A percentile compares a stretch with the other conserved stretches of the same genome.
phyloP scores from a whole-genome alignment of 2,329 filamentous ascomycete genomes.

The Colletotrichum costaricense region DNA sequence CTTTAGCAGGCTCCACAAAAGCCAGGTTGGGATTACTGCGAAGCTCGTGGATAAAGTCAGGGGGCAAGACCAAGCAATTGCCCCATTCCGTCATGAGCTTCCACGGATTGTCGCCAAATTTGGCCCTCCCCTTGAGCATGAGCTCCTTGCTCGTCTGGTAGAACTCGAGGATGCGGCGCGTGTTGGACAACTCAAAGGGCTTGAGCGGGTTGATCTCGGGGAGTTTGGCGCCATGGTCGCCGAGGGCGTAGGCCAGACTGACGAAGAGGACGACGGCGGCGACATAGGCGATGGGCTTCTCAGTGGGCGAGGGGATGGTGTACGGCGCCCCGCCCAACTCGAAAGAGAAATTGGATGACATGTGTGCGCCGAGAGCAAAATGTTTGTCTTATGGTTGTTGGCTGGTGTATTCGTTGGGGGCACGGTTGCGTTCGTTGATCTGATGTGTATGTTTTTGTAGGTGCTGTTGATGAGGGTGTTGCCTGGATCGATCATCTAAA shows the following conservation, averaged over 20 bases:
- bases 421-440: not conserved
- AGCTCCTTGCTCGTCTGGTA: slow-evolving; percentile 2
- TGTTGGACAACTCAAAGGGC: slow-evolving; percentile 5
- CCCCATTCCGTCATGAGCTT: slow-evolving; percentile 16
- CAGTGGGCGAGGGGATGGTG: slow-evolving; percentile 18
- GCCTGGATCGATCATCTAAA: not conserved
- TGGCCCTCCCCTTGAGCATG: slow-evolving; percentile 1
- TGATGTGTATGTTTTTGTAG: not conserved
- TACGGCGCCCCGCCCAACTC: slow-evolving; percentile 5
- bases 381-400: not conserved
- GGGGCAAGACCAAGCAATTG: slow-evolving; percentile 7
- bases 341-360: not conserved
- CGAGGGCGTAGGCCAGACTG: slow-evolving; percentile 4
- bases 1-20: not conserved
- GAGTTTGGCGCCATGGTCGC: not conserved
- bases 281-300: slow-evolving; percentile 13
- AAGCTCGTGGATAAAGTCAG: slow-evolving; percentile 13
- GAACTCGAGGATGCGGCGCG: slow-evolving; percentile 19
- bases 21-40: slow-evolving; percentile 9
- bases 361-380: not conserved
- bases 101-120: slow-evolving; percentile 9
- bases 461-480: not conserved
- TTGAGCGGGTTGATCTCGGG: slow-evolving; percentile 14
- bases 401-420: too few relatives aligned
- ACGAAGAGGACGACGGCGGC: slow-evolving; percentile 1